Base-by-base conservation (phyloP, 1,284 basidiomycete genomes). In the Marasmius sp. region DNA sequence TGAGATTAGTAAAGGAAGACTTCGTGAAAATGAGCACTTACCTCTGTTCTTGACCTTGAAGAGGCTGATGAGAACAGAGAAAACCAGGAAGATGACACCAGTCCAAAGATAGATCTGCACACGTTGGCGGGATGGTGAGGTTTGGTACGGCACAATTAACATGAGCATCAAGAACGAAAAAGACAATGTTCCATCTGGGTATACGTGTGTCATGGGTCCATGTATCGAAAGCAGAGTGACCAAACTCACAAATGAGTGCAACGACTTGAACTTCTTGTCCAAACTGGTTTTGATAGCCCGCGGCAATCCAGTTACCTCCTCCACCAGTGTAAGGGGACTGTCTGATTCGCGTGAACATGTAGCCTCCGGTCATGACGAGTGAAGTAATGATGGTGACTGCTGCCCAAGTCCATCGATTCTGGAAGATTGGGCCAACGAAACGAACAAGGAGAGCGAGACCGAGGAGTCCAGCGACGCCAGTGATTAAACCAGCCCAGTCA, bases 281-380 rank as follows among this genome's bases (percentile, higher is more conserved):
- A 69, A 87, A 92, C 76, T 98, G 96, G 70, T 89, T 94, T 72
- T 91, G 89, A 77, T 91, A 98, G 1, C 97, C 96, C 9, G 79
- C 83, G 9, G 94, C 92, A 70, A 98, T 91, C 89, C 94, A 96
- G 64, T 82, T 82, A 20, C 89, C 87, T 70, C 76, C 88, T 3
- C 76, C 74, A 41, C 85, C 87, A 57, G 83, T 81, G 70, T 87
- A 94, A 1, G 95, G 95, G 61, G 86, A 85, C 54, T 83, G 83
- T 65, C 97, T 89, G 70, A 99, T 99, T 65, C 89, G 89, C 68
- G 93, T 94, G 81, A 97, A 99, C 97, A 99, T 99, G 80, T 91
- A 92, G 3, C 95, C 95, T 8, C 89, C 87, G 10, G 88, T 96
- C 88, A 97, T 95, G 68, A 93, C 77, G 38, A 96, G 82, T 43